Percentiles rank a stretch among this genome's conserved stretches.
Evolutionary conservation across 148 eudicot species (phyloP).

Genomic region (Linanthus parryae): DNA sequence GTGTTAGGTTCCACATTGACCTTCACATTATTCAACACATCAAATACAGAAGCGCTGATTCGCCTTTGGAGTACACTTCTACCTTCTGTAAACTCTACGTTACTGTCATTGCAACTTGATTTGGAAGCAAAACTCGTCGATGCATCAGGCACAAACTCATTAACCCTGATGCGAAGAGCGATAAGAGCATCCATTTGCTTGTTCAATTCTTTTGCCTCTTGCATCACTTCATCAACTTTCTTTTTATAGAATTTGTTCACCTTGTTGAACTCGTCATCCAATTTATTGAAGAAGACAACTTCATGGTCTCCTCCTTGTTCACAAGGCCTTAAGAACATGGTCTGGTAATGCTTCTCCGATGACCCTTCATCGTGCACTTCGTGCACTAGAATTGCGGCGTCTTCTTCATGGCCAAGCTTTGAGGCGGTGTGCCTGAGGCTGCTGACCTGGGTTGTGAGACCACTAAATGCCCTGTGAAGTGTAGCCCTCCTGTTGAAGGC

Average conservation of each 20-base stretch:
- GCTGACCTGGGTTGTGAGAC: slow-evolving; percentile 10
- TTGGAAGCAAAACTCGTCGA: background rate
- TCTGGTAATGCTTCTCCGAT: background rate
- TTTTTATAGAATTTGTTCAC: slow-evolving; percentile 6
- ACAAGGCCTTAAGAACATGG: slow-evolving; percentile 9
- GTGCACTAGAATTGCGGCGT: slow-evolving; percentile 1
- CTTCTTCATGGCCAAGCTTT: slow-evolving; percentile 5
- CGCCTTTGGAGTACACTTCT: no score
- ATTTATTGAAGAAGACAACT: slow-evolving; percentile 5
- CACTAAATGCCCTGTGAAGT: slow-evolving; percentile 22
- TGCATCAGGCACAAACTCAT: background rate
- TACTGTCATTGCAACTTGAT: no score
- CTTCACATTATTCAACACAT: slow-evolving; percentile 16
- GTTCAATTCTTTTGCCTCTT: slow-evolving; percentile 14
- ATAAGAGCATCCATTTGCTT: slow-evolving; percentile 16
- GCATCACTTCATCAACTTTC: slow-evolving; percentile 1
- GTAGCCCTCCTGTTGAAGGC: slow-evolving; percentile 13
- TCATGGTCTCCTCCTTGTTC: slow-evolving; percentile 9
- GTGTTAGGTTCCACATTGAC: slow-evolving; percentile 9
- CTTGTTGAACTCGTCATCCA: slow-evolving; percentile 14
- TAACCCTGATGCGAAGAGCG: slow-evolving; percentile 10
- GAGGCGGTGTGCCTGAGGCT: background rate
- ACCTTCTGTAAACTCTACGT: no score
- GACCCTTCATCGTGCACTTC: background rate
- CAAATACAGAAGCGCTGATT: no score